Evolutionary conservation across 371 early-diverging fungal species (phyloP).

Genomic region (Actinomucor elegans): DNA sequence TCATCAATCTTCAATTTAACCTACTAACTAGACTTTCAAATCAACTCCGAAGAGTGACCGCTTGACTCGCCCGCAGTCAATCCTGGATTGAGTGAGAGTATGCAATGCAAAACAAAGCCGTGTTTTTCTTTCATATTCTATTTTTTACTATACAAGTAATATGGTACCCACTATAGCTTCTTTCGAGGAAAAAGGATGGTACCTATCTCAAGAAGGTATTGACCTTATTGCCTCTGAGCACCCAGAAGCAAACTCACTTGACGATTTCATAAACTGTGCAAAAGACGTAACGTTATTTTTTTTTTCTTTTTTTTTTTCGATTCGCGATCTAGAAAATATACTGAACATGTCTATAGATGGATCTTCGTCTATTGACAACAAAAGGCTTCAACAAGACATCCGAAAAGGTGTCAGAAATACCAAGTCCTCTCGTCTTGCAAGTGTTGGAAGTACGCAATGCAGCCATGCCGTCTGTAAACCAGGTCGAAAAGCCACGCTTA

Average conservation of each 20-base stretch:
- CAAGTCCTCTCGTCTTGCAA: slow-evolving; percentile 36
- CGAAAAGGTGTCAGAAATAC: slow-evolving; percentile 12
- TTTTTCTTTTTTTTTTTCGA: no score
- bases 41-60: not conserved
- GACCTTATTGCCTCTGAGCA: slow-evolving; percentile 4
- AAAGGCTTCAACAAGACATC: slow-evolving; percentile 26
- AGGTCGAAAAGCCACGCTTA: slow-evolving; percentile 37
- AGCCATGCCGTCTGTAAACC: slow-evolving; percentile 35
- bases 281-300: slow-evolving; percentile 30
- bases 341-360: slow-evolving; percentile 38
- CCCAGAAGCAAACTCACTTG: slow-evolving; percentile 5
- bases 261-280: slow-evolving; percentile 28
- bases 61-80: not conserved
- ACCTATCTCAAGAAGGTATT: slow-evolving; percentile 28
- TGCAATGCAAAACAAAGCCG: slow-evolving; percentile 5
- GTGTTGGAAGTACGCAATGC: slow-evolving; percentile 36
- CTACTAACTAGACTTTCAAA: not conserved
- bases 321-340: no score
- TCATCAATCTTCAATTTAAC: no score
- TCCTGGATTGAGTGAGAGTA: not conserved
- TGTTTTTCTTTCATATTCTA: slow-evolving; percentile 1
- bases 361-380: slow-evolving; percentile 30
- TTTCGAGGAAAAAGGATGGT: slow-evolving; percentile 29
- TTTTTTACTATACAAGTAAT: not conserved
- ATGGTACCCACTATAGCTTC: slow-evolving; percentile 5